Evolutionary conservation across 1,284 basidiomycete species (phyloP).

Genomic region (Tausonia pullulans): DNA sequence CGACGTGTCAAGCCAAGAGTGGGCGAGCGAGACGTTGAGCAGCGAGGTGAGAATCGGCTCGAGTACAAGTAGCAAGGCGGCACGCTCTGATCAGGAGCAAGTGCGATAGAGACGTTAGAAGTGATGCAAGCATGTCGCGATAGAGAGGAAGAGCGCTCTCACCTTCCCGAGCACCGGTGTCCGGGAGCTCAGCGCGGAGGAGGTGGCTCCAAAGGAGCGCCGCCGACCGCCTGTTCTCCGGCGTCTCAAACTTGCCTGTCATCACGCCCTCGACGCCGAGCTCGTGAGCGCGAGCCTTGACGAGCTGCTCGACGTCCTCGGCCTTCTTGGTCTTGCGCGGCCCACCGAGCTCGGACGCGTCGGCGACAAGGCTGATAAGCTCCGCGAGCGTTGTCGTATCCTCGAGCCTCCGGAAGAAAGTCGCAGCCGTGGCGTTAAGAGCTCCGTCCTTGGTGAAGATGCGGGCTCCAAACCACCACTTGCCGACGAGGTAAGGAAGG

Average conservation of each 20-base stretch:
- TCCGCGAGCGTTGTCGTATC: slow-evolving; percentile 70
- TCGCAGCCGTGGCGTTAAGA: slow-evolving; percentile 67
- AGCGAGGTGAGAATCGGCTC: slow-evolving; percentile 70
- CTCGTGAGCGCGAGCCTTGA: slow-evolving; percentile 42
- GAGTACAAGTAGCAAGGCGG: slow-evolving; percentile 52
- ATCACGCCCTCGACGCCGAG: slow-evolving; percentile 25
- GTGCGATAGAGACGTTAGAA: not conserved
- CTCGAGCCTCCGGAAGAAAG: slow-evolving; percentile 75
- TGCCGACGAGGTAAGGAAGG: slow-evolving; percentile 76
- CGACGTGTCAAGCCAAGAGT: slow-evolving; percentile 83
- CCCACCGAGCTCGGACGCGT: slow-evolving; percentile 52
- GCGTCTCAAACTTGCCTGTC: slow-evolving; percentile 17
- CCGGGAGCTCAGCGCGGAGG: slow-evolving; percentile 55
- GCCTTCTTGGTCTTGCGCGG: slow-evolving; percentile 33
- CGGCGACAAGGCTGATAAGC: slow-evolving; percentile 61
- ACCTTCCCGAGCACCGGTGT: slow-evolving; percentile 54
- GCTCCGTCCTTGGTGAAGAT: slow-evolving; percentile 89
- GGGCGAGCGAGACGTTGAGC: slow-evolving; percentile 69
- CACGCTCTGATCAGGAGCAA: slow-evolving; percentile 46
- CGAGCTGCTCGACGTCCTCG: slow-evolving; percentile 40
- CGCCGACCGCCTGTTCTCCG: slow-evolving; percentile 1
- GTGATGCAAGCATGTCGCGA: not conserved
- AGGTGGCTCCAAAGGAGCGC: slow-evolving; percentile 73
- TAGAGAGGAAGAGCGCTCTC: slow-evolving; percentile 14
- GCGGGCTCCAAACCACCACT: slow-evolving; percentile 96